Conservation (phyloP, 441 rosid species). For the Adansonia grandidieri region DNA sequence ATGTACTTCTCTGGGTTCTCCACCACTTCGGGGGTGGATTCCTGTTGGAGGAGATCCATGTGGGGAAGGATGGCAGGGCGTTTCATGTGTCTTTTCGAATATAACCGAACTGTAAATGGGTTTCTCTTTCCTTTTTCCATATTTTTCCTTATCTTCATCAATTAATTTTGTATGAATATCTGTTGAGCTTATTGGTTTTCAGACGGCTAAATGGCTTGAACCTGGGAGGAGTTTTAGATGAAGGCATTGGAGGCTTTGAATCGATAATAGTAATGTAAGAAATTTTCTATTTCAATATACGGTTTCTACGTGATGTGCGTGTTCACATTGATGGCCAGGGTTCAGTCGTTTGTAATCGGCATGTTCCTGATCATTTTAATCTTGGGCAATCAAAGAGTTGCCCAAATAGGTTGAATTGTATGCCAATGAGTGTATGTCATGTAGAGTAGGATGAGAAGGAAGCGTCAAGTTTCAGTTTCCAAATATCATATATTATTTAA, state of each 20-base stretch:
- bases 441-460: neutral
- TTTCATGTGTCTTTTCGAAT: constrained; percentile 71
- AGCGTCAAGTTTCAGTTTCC: neutral
- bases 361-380: neutral
- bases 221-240: constrained; percentile 65
- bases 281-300: neutral
- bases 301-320: neutral
- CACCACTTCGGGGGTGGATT: constrained; percentile 71
- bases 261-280: constrained; percentile 75
- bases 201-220: constrained; percentile 68
- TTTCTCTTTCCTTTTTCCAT: constrained; percentile 17
- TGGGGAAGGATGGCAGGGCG: constrained; percentile 85
- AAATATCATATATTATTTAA: neutral
- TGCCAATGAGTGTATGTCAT: neutral
- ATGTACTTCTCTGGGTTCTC: constrained; percentile 61
- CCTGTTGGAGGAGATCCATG: constrained; percentile 96
- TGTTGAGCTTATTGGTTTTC: constrained; percentile 39
- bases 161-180: neutral
- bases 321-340: neutral
- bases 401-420: constrained; percentile 15
- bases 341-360: neutral
- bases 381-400: neutral
- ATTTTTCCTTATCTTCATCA: constrained; percentile 3
- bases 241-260: constrained; percentile 52
- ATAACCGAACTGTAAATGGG: constrained; percentile 69